Evolutionary conservation across 331 rosid species (phyloP), one percentile per base, ranked within the genome.

Genomic region (Cydonia oblonga): DNA sequence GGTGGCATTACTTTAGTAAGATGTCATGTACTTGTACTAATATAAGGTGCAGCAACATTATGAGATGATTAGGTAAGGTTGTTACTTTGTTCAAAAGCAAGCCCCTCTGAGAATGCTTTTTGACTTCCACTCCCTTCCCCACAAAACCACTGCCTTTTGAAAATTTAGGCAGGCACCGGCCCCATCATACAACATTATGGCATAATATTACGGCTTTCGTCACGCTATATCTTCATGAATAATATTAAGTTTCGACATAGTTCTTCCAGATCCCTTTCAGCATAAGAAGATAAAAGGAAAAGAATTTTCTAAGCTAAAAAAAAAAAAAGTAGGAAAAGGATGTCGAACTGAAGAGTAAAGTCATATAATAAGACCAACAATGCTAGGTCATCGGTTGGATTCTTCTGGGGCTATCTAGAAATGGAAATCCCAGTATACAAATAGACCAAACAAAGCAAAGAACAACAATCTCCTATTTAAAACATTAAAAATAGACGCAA

Each of bases 241-340:
- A 74, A 56, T 18, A 68, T 44, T 61, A 61, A 29, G 26, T 77
- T 76, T 80, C 74, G 62, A 75, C 64, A 64, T 66, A 59, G 75
- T 74, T 75, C 78, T 51, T 73, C 81, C 66, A 84, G 88, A 88
- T 86, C 84, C 85, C 81, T 68, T 75, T 60, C 28, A 12, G 69
- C n/a, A 78, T n/a, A 75, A 33, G 71, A 33, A 57, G 76, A 78
- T 62, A 26, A 25, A 54, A 74, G 74, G 44, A 35, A 35, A 35
- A 9, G 1, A 35, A 9, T 9, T 33, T 35, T 35, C 42, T 35
- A 8, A 64, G 76, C 62, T 71, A 38, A 20, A 57, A 68, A 64
- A 73, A 78, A 42, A 69, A 62, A 46, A 79, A 79, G 75, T 70
- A 75, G 53, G 72, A 78, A 78, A 83, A 77, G 72, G 51, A 75